Evolutionary conservation across 176 grass and related monocot genomes (phyloP), one percentile per base, ranked within the genome.

Genomic region (Zoysia pacifica): DNA sequence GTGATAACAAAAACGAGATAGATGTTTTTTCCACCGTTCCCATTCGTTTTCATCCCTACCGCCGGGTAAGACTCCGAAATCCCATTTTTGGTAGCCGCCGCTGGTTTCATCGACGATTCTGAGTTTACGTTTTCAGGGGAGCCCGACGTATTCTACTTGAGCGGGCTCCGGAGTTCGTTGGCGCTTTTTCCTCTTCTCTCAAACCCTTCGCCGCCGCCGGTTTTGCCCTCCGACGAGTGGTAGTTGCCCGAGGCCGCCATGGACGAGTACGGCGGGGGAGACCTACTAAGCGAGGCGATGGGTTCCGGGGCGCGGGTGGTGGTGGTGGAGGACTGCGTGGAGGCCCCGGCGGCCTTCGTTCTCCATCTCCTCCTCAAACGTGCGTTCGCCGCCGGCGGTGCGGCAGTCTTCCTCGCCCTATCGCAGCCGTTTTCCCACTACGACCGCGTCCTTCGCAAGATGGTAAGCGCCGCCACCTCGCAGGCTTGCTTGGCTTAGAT

Each of bases 291-390:
- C 45, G 89, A 94, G 84, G 80, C 92, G 2, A 86, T 94, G 51
- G 78, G 86, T 38, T 73, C 76, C 37, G 86, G 73, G 2, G 56
- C 76, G 72, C 80, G 86, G 9, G 81, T 91, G n/a, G 83, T 88
- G 72, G 69, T 94, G 69, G 83, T 94, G 58, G 82, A 79, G 83
- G 92, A 94, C 69, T 82, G 92, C 81, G 92, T 94, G 49, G 89
- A 91, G 73, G 85, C 86, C 8, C 85, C 83, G 14, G 89, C 77
- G 16, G 83, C 86, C 52, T 91, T 94, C 84, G 64, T 91, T 56
- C 86, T 94, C 64, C 86, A 94, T 70, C 89, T 81, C 74, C 69
- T 94, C 65, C 75, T 94, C 62, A 94, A 89, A 84, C 80, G 79
- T 13, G 78, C 82, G 44, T 74, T 85, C 63, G 40, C 40, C 39